phyloP scores from a whole-genome alignment of 192 early-diverging fungal species.

The Coemansia sp. region DNA sequence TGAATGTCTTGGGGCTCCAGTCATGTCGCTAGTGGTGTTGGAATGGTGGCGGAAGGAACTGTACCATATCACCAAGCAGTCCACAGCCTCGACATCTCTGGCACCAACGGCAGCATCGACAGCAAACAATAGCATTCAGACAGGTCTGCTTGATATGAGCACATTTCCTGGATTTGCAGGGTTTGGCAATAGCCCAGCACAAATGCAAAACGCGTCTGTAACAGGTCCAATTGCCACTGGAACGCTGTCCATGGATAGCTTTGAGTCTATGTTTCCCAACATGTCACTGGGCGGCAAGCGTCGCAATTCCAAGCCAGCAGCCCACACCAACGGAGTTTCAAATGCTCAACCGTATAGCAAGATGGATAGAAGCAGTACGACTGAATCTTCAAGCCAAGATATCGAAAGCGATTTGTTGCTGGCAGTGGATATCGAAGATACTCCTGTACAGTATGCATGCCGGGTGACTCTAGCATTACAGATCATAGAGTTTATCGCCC shows the following conservation, averaged over 20 bases:
- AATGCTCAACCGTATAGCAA: neutral
- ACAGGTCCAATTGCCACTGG: constrained; percentile 28
- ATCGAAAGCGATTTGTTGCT: constrained; percentile 13
- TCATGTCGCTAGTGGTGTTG: constrained; percentile 53
- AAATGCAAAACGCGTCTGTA: neutral
- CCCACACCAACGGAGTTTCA: neutral
- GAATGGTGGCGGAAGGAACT: constrained; percentile 53
- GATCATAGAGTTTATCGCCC: constrained; percentile 38
- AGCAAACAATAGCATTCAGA: neutral
- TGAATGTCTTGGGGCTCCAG: constrained; percentile 46
- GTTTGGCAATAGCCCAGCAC: constrained; percentile 8
- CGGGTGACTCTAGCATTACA: constrained; percentile 49
- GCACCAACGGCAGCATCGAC: neutral
- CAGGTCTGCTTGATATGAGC: constrained; percentile 32
- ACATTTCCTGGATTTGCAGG: constrained; percentile 31
- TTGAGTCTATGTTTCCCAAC: constrained; percentile 29
- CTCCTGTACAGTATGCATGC: constrained; percentile 50
- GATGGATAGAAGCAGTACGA: neutral
- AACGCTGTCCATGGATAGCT: constrained; percentile 33
- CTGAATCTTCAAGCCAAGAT: neutral
- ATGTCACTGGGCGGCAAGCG: neutral
- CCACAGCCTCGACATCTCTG: neutral
- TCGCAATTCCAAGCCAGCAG: neutral
- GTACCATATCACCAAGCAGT: constrained; percentile 19
- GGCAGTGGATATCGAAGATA: constrained; percentile 51